phyloP scores from a whole-genome alignment of 768 basidiomycete species.

The Exsudoporus frostii region DNA sequence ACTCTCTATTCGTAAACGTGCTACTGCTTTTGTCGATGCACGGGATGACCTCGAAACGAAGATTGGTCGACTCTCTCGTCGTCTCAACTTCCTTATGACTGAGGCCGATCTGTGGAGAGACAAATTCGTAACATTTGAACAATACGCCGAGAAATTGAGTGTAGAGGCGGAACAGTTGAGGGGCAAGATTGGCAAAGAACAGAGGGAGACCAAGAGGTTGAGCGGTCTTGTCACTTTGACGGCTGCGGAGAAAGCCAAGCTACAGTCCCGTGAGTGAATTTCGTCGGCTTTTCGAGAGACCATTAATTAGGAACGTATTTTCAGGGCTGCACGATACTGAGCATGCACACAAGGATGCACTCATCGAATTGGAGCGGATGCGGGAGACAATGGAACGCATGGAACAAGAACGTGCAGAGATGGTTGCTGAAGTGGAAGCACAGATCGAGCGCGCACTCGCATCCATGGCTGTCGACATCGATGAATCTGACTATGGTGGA shows the following conservation, averaged over 20 bases:
- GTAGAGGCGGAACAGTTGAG: constrained; percentile 82
- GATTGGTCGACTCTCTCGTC: constrained; percentile 80
- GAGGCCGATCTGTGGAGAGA: constrained; percentile 89
- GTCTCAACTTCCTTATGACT: constrained; percentile 90
- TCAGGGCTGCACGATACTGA: constrained; percentile 83
- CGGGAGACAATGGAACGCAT: constrained; percentile 79
- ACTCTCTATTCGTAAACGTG: constrained; percentile 85
- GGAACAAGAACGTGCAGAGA: constrained; percentile 82
- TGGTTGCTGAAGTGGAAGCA: constrained; percentile 91
- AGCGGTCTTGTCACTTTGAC: constrained; percentile 76
- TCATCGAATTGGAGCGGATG: constrained; percentile 82
- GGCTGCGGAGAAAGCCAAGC: constrained; percentile 71
- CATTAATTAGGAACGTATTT: background rate
- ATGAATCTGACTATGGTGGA: constrained; percentile 66
- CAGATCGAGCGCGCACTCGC: constrained; percentile 86
- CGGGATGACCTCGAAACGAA: constrained; percentile 92
- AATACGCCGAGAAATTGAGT: constrained; percentile 89
- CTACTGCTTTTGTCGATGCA: constrained; percentile 92
- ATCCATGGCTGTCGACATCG: constrained; percentile 77
- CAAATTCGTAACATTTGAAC: constrained; percentile 92
- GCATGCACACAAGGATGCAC: constrained; percentile 71
- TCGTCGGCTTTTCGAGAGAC: background rate
- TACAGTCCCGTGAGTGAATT: constrained; percentile 66
- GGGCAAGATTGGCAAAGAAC: constrained; percentile 87
- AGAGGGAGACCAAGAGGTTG: constrained; percentile 81